Evolutionary conservation across 352 stramenopile species (phyloP).

Genomic region (Phytophthora europaea): DNA sequence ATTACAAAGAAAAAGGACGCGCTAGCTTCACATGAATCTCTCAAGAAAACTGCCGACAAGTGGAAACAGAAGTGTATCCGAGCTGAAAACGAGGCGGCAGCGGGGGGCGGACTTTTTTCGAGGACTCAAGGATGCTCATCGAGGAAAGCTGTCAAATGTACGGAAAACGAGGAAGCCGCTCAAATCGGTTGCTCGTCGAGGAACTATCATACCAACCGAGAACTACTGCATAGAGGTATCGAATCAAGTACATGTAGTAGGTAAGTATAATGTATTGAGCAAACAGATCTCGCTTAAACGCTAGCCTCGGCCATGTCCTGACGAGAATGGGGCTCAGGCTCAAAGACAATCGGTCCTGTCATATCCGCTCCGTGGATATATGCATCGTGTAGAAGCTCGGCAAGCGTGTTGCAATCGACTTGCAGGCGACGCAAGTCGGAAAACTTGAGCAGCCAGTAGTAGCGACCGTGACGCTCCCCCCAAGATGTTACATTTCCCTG

Average conservation of each 20-base stretch:
- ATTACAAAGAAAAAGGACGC: no score
- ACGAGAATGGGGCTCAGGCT: not conserved
- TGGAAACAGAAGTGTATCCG: no score
- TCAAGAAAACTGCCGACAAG: no score
- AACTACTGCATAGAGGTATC: not conserved
- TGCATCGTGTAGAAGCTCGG: not conserved
- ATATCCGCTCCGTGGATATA: not conserved
- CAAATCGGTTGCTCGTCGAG: not conserved
- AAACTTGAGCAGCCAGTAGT: not conserved
- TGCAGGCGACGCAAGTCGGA: not conserved
- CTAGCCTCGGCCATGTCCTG: not conserved
- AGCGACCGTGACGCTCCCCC: not conserved
- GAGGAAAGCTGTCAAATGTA: not conserved
- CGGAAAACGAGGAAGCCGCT: not conserved
- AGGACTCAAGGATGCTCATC: not conserved
- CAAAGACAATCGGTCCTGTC: not conserved
- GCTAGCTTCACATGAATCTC: no score
- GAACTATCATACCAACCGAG: not conserved
- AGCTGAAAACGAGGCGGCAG: no score
- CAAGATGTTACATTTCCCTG: not conserved
- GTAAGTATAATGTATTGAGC: not conserved
- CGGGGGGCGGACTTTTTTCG: no score
- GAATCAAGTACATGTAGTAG: not conserved
- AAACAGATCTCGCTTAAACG: not conserved
- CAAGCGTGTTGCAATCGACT: not conserved